Percentiles rank a stretch among this genome's conserved stretches.
Evolutionary conservation across 768 basidiomycete species (phyloP).

Genomic region (Crassisporium funariophilum): DNA sequence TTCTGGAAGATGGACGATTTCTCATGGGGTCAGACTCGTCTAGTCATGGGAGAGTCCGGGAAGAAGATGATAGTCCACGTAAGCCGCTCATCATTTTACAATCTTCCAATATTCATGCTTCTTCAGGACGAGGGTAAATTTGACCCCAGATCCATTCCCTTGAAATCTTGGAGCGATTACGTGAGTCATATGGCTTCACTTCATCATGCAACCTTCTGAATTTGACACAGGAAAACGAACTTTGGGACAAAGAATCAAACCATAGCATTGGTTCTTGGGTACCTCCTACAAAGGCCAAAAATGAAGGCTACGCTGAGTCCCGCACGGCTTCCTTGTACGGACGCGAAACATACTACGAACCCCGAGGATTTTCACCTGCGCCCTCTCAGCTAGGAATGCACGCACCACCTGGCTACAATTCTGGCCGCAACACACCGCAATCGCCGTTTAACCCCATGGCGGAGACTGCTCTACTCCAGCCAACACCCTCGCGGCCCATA

Average conservation of each 20-base stretch:
- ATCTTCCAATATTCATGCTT: neutral
- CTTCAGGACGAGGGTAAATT: conserved; percentile 95
- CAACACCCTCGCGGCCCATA: conserved; percentile 66
- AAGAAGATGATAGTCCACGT: conserved; percentile 97
- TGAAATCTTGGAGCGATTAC: conserved; percentile 97
- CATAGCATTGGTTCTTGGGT: conserved; percentile 95
- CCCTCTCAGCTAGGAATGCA: conserved; percentile 66
- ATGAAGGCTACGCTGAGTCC: conserved; percentile 77
- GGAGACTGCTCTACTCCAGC: conserved; percentile 50
- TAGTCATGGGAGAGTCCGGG: conserved; percentile 91
- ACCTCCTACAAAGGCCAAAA: conserved; percentile 70
- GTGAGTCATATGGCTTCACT: conserved; percentile 44
- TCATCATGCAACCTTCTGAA: conserved; percentile 1
- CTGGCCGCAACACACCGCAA: conserved; percentile 74
- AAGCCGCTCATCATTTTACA: conserved; percentile 30
- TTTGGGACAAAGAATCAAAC: conserved; percentile 97
- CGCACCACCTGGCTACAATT: conserved; percentile 73
- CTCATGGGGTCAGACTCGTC: conserved; percentile 91
- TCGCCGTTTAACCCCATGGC: conserved; percentile 43
- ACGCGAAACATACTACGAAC: conserved; percentile 86
- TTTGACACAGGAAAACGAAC: conserved; percentile 76
- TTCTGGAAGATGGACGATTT: conserved; percentile 99
- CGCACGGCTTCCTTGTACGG: conserved; percentile 82
- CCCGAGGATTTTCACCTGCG: conserved; percentile 70
- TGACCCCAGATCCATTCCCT: conserved; percentile 87